phyloP scores from a whole-genome alignment of 31 red algal species.

The Endocladia muricata region DNA sequence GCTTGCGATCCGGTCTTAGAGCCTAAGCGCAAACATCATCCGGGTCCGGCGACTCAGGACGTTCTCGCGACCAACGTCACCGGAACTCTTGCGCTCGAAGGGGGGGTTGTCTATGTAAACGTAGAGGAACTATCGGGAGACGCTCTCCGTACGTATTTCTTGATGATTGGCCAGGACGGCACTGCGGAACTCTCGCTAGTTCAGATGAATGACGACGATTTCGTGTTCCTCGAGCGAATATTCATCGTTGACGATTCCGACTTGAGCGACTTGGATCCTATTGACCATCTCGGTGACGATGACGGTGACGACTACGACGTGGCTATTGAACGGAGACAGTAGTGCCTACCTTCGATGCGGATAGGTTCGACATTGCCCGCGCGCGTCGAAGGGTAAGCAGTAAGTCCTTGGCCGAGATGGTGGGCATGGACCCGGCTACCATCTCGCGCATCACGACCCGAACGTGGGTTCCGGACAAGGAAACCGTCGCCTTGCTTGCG shows the following conservation, averaged over 20 bases:
- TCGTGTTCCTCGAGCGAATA: not conserved
- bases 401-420: not conserved
- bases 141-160: not conserved
- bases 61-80: no score
- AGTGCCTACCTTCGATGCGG: constrained; percentile 1
- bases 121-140: no score
- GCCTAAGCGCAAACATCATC: no score
- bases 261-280: not conserved
- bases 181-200: not conserved
- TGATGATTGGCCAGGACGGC: not conserved
- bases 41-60: no score
- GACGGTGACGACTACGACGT: not conserved
- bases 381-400: not conserved
- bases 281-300: not conserved
- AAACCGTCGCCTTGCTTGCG: no score
- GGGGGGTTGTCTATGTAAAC: no score
- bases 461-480: no score
- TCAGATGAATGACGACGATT: not conserved
- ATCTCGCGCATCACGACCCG: no score
- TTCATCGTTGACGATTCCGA: not conserved
- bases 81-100: no score
- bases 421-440: not conserved
- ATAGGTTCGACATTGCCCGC: not conserved
- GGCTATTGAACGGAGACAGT: not conserved
- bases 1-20: no score